These are phyloP conservation scores for Fusarium udum DNA, from an alignment of 2,329 filamentous ascomycete species.

Conservation along the genomic window DNA sequence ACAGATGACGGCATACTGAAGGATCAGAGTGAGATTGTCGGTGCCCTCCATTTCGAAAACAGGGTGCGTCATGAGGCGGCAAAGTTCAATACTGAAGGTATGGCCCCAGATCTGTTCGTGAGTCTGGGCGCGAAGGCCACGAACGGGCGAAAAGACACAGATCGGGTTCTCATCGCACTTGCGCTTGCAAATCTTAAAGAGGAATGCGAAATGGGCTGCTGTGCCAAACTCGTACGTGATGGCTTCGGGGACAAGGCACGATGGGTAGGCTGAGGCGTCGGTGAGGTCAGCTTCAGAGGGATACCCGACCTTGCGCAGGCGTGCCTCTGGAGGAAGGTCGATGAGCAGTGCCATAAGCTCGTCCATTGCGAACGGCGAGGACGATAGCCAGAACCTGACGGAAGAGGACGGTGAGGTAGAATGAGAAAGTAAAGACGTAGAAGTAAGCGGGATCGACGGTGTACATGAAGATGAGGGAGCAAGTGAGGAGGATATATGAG, in stretches of 20 bases:
- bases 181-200: neutral
- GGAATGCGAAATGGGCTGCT: neutral
- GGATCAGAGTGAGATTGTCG: neutral
- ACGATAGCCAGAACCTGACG: neutral
- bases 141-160: neutral
- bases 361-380: neutral
- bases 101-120: neutral
- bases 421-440: neutral
- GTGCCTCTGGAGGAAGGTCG: neutral
- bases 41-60: neutral
- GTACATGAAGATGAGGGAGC: neutral
- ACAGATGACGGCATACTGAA: neutral
- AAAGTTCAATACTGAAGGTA: neutral
- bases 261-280: neutral
- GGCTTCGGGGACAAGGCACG: neutral
- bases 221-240: neutral
- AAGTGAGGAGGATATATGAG: neutral
- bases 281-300: neutral
- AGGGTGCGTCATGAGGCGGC: neutral
- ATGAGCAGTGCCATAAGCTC: accelerated
- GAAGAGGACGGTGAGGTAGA: neutral
- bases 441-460: neutral
- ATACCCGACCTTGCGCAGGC: neutral
- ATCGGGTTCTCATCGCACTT: neutral
- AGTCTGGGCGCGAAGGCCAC: neutral